Percentiles rank a stretch among this genome's conserved stretches.
Evolutionary conservation across 805 yeast genomes (phyloP).

Genomic region (Sungouiozyma intestinalis): DNA sequence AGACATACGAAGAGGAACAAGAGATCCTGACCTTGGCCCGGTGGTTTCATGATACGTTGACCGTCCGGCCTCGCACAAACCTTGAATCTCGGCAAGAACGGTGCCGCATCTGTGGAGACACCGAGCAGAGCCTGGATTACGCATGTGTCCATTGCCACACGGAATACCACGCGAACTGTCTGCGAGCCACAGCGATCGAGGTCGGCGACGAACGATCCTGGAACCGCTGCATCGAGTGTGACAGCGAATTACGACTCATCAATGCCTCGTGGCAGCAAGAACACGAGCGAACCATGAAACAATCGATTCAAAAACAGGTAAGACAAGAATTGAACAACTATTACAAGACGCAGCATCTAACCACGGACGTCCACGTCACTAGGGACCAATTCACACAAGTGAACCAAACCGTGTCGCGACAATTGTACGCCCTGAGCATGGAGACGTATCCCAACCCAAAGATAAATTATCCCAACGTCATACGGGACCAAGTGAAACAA

Average conservation of each 20-base stretch:
- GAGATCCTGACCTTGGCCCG: not conserved
- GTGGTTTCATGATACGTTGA: not conserved
- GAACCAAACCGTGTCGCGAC: slow-evolving; percentile 53
- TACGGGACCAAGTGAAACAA: not conserved
- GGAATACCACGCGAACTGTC: slow-evolving; percentile 21
- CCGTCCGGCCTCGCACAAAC: not conserved
- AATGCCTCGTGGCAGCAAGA: slow-evolving; percentile 1
- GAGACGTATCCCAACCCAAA: slow-evolving; percentile 1
- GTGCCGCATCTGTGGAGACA: not conserved
- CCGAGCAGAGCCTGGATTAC: not conserved
- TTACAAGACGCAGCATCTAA: slow-evolving; percentile 25
- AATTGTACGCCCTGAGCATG: slow-evolving; percentile 36
- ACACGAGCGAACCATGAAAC: slow-evolving; percentile 35
- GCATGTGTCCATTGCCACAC: not conserved
- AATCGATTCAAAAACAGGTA: slow-evolving; percentile 46
- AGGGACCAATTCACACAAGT: slow-evolving; percentile 44
- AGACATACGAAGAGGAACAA: not conserved
- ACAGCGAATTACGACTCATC: slow-evolving; percentile 1
- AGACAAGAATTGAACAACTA: slow-evolving; percentile 41
- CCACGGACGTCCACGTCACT: slow-evolving; percentile 16
- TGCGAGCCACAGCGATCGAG: slow-evolving; percentile 14
- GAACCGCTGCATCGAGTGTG: slow-evolving; percentile 16
- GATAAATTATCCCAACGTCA: slow-evolving; percentile 4
- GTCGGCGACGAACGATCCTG: slow-evolving; percentile 14
- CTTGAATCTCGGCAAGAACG: not conserved